Percentiles rank a stretch among this genome's conserved stretches.
Evolutionary conservation across 176 grass and related monocot genomes (phyloP).

Genomic region (Oryza rufipogon): DNA sequence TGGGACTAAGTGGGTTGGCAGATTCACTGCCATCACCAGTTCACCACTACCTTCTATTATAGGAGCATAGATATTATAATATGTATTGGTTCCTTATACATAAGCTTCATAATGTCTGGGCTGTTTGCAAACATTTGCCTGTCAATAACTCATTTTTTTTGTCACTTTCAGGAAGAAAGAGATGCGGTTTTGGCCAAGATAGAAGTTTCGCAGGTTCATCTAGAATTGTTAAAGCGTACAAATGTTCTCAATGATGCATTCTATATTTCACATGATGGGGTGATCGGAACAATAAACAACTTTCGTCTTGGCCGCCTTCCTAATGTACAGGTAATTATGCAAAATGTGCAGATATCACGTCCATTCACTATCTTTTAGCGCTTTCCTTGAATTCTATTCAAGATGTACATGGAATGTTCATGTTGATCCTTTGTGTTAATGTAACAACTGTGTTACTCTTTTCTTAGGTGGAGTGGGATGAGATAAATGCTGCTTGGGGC

Average conservation of each 20-base stretch:
- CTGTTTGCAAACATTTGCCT: neutral
- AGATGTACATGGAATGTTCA: neutral
- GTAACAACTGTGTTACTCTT: conserved; percentile 13
- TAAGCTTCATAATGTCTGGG: neutral
- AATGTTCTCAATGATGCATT: conserved; percentile 95
- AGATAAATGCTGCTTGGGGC: conserved; percentile 99
- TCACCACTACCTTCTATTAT: no score
- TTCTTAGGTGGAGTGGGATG: conserved; percentile 94
- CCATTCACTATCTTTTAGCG: conserved; percentile 14
- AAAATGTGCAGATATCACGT: conserved; percentile 22
- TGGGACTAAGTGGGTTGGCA: no score
- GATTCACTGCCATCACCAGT: no score
- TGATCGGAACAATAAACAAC: conserved; percentile 94
- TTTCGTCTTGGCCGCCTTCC: conserved; percentile 89
- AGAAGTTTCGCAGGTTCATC: conserved; percentile 93
- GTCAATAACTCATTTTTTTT: neutral
- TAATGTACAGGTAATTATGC: conserved; percentile 65
- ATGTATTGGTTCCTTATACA: conserved; percentile 11
- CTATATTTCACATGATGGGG: conserved; percentile 90
- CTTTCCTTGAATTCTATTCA: conserved; percentile 25
- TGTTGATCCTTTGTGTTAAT: conserved; percentile 10
- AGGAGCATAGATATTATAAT: neutral
- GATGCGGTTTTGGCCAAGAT: conserved; percentile 94
- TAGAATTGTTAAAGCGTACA: conserved; percentile 87
- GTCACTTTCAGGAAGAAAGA: conserved; percentile 76